Evolutionary conservation across 2,329 filamentous ascomycete genomes (phyloP), one percentile per base, ranked within the genome.

Genomic region (Aureobasidium sp.): DNA sequence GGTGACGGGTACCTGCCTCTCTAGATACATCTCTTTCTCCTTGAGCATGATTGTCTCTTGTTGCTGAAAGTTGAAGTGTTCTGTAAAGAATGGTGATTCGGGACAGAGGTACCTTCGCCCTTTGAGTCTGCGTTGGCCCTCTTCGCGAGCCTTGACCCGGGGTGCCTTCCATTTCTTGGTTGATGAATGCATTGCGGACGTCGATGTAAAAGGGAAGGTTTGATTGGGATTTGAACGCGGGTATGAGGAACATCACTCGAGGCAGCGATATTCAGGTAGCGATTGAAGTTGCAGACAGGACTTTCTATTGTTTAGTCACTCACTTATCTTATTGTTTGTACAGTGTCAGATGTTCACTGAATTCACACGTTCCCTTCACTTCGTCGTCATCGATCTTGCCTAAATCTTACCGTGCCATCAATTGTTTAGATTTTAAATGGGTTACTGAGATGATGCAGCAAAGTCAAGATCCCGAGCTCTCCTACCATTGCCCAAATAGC

Each of bases 21-120:
- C 44, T n/a, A 27, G 27, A 9, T 26, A 60, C 34, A 64, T 60
- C 50, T 55, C 36, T 59, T 64, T 67, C 12, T 70, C 69, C 15
- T 59, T 27, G 20, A 56, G 36, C 64, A 65, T 68, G 3, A 67
- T 65, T 20, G 50, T 36, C 15, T 62, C 60, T 36, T 72, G 70
- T 46, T 66, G 46, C n/a, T 59, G 47, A 36, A 67, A 29, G 61
- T 71, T 66, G 64, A 70, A 68, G 60, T 70, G 60, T 9, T 32
- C 32, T 39, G 56, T 36, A 63, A 67, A 71, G 63, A 69, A 69
- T 1, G 66, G 62, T 1, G 69, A 71, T 12, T 70, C 63, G 1
- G 61, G 65, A 57, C 69, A 71, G 51, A 71, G 52, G 29, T 68
- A 66, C 24, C 60, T 47, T 27, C 70, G 67, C 5, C 59, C 57